Conservation (phyloP, 2,329 filamentous ascomycete species). For the Incumbomyces lentus region DNA sequence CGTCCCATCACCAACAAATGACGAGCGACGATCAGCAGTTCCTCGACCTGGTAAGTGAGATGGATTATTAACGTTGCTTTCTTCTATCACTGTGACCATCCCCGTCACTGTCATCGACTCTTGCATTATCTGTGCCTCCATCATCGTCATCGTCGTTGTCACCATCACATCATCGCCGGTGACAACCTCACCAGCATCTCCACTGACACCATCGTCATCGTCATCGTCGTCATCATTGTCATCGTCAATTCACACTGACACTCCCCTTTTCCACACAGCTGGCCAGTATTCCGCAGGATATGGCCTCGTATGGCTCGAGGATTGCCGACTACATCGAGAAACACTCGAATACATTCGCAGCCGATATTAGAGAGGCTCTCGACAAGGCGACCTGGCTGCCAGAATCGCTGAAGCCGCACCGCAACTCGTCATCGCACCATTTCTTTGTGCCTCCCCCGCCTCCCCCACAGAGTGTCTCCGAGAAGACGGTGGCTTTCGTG, state of each 20-base stretch:
- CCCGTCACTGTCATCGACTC: no score
- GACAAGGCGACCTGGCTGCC: slow-evolving; percentile 60
- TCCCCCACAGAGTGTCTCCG: slow-evolving; percentile 35
- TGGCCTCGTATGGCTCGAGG: slow-evolving; percentile 59
- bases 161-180: no score
- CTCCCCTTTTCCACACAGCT: slow-evolving; percentile 33
- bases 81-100: no score
- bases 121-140: no score
- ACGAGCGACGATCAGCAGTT: slow-evolving; percentile 70
- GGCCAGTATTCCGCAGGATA: slow-evolving; percentile 51
- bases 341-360: slow-evolving; percentile 67
- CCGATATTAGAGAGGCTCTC: slow-evolving; percentile 59
- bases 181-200: no score
- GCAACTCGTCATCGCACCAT: slow-evolving; percentile 17
- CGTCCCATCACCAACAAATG: slow-evolving; percentile 38
- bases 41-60: slow-evolving; percentile 54
- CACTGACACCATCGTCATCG: background rate
- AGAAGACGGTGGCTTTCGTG: slow-evolving; percentile 61
- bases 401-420: slow-evolving; percentile 51
- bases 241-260: background rate
- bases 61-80: no score
- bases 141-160: no score
- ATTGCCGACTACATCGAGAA: slow-evolving; percentile 72
- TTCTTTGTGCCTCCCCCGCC: slow-evolving; percentile 26
- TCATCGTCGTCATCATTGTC: background rate